These are phyloP conservation scores for Crithidia fasciculata DNA, from an alignment of 208 protist species.

Conservation along the genomic window DNA sequence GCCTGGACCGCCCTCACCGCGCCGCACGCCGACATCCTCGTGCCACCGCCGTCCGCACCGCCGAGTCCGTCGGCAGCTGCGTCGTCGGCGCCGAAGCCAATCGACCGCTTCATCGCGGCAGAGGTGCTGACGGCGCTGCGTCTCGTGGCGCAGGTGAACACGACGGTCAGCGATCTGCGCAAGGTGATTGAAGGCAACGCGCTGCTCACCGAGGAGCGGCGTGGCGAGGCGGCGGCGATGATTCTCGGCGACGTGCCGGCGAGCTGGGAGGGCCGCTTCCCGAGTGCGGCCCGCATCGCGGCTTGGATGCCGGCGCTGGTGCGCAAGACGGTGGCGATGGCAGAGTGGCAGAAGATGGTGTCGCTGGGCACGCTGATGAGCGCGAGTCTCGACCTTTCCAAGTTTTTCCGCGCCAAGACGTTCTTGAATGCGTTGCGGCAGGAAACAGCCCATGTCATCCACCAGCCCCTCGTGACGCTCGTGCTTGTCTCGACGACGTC, in stretches of 20 bases:
- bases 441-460: conserved; percentile 87
- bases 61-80: conserved; percentile 6
- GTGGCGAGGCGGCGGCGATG: conserved; percentile 79
- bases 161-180: conserved; percentile 74
- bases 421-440: conserved; percentile 97
- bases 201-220: conserved; percentile 86
- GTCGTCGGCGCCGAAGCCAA: conserved; percentile 53
- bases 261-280: conserved; percentile 91
- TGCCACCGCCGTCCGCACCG: conserved; percentile 24
- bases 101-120: conserved; percentile 91
- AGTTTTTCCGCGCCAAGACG: conserved; percentile 92
- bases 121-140: conserved; percentile 78
- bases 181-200: conserved; percentile 89
- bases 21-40: conserved; percentile 68
- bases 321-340: conserved; percentile 73
- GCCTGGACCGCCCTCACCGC: conserved; percentile 83
- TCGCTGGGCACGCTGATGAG: conserved; percentile 72
- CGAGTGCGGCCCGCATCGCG: conserved; percentile 73
- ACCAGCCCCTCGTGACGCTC: conserved; percentile 85
- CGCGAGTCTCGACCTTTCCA: conserved; percentile 73
- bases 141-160: conserved; percentile 83
- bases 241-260: conserved; percentile 86
- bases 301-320: conserved; percentile 92
- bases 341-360: conserved; percentile 64
- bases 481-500: conserved; percentile 62